These are phyloP conservation scores for Botrytis deweyae DNA, from an alignment of 2,329 filamentous ascomycete species.

Conservation along the genomic window DNA sequence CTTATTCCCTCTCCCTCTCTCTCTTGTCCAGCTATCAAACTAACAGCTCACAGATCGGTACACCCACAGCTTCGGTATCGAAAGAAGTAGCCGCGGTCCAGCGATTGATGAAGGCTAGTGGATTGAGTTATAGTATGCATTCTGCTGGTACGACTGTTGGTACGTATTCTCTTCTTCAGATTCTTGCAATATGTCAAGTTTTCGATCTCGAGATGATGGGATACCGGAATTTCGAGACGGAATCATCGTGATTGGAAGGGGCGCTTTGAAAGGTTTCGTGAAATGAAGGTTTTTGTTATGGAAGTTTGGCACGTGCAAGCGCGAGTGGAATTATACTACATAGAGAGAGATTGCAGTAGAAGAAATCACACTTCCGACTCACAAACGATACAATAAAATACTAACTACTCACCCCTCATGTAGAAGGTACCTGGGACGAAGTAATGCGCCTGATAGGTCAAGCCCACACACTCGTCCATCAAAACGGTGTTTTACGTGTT, in stretches of 20 bases:
- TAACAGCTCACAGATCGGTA: slow-evolving; percentile 65
- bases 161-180: slow-evolving; percentile 44
- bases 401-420: not conserved
- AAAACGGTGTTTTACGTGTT: slow-evolving; percentile 74
- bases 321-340: not conserved
- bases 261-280: not conserved
- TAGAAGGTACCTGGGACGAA: slow-evolving; percentile 88
- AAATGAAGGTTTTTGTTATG: not conserved
- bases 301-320: not conserved
- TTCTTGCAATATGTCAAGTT: not conserved
- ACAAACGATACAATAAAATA: not conserved
- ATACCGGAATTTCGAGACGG: not conserved
- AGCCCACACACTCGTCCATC: slow-evolving; percentile 75
- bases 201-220: not conserved
- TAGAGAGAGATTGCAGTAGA: not conserved
- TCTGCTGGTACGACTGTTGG: slow-evolving; percentile 90
- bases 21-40: not conserved
- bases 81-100: slow-evolving; percentile 88
- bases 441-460: slow-evolving; percentile 86
- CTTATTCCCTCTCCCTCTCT: not conserved
- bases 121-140: slow-evolving; percentile 84
- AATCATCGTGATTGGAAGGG: not conserved
- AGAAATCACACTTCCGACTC: not conserved
- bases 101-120: slow-evolving; percentile 75
- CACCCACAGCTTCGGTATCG: slow-evolving; percentile 71